Evolutionary conservation across 2,329 filamentous ascomycete genomes (phyloP).

Genomic region (Amylocarpus encephaloides): DNA sequence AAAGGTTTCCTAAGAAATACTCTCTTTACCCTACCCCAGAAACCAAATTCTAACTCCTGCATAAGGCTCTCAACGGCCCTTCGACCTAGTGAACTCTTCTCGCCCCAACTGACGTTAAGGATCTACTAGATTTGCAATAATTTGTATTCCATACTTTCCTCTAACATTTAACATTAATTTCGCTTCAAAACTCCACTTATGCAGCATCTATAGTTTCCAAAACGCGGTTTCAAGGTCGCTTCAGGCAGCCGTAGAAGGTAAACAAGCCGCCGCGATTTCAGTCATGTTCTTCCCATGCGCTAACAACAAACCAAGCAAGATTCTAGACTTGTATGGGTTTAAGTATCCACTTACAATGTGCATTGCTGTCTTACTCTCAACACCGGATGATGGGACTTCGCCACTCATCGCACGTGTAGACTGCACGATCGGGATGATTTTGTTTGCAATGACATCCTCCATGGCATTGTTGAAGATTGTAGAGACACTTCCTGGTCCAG

Average conservation of each 20-base stretch:
- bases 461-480: slow-evolving; percentile 36
- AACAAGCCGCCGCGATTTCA: slow-evolving; percentile 14
- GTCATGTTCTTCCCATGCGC: slow-evolving; percentile 19
- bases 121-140: too few relatives aligned
- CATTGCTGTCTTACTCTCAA: slow-evolving; percentile 19
- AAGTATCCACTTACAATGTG: slow-evolving; percentile 44
- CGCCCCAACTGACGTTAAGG: too few relatives aligned
- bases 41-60: too few relatives aligned
- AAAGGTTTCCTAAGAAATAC: too few relatives aligned
- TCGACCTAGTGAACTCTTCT: too few relatives aligned
- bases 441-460: slow-evolving; percentile 38
- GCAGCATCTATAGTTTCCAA: background rate
- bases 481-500: slow-evolving; percentile 47
- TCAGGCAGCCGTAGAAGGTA: too few relatives aligned
- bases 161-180: too few relatives aligned
- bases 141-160: too few relatives aligned
- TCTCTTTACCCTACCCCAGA: too few relatives aligned
- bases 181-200: too few relatives aligned
- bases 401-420: slow-evolving; percentile 47
- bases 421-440: slow-evolving; percentile 43
- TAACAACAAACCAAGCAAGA: slow-evolving; percentile 37
- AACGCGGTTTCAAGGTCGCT: background rate
- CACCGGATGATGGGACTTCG: slow-evolving; percentile 13
- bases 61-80: too few relatives aligned
- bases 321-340: slow-evolving; percentile 49